phyloP scores from a whole-genome alignment of 176 grass and related monocot species.

The Oryza glaberrima region DNA sequence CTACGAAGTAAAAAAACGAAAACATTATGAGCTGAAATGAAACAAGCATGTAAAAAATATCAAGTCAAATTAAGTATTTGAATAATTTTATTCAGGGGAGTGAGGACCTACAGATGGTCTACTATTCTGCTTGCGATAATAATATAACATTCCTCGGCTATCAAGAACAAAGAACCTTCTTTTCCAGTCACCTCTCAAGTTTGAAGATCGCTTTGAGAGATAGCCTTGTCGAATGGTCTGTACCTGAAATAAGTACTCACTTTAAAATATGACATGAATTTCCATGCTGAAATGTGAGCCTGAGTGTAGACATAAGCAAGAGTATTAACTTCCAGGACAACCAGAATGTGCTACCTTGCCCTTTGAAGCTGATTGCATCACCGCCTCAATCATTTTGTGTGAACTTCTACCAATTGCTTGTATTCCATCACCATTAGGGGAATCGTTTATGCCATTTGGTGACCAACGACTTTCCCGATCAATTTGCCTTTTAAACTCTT shows the following conservation, averaged over 20 bases:
- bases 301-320: constrained; percentile 19
- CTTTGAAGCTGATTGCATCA: constrained; percentile 87
- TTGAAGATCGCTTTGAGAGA: constrained; percentile 97
- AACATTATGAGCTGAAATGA: constrained; percentile 20
- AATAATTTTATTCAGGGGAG: not conserved
- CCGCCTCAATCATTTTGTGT: constrained; percentile 98
- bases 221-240: constrained; percentile 99
- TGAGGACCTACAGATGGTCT: constrained; percentile 77
- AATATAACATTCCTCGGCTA: constrained; percentile 96
- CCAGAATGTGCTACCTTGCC: constrained; percentile 76
- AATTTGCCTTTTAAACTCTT: constrained; percentile 98
- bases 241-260: constrained; percentile 61
- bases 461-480: constrained; percentile 90
- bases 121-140: constrained; percentile 90
- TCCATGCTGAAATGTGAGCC: not conserved
- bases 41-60: constrained; percentile 29
- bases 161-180: constrained; percentile 99
- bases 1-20: constrained; percentile 47
- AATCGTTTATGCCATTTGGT: constrained; percentile 70
- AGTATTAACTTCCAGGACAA: constrained; percentile 3
- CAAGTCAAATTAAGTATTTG: constrained; percentile 22
- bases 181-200: constrained; percentile 99
- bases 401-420: constrained; percentile 98
- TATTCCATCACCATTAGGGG: constrained; percentile 93
- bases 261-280: constrained; percentile 15